phyloP scores from a whole-genome alignment of 805 yeast species.

The Isabelozyma rhagii region DNA sequence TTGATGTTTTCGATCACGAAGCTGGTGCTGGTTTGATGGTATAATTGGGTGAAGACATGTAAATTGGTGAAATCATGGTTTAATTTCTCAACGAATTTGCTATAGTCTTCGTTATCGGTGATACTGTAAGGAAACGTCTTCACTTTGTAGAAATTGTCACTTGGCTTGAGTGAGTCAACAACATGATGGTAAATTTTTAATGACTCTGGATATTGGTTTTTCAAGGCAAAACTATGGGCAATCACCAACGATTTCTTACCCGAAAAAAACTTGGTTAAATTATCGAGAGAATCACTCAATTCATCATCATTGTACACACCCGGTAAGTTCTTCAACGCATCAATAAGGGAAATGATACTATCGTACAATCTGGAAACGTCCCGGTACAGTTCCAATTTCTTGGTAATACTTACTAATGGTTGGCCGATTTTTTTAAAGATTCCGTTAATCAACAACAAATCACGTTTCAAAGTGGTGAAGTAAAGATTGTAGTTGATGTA shows the following conservation, averaged over 20 bases:
- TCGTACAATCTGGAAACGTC: slow-evolving; percentile 51
- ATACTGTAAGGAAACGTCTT: slow-evolving; percentile 40
- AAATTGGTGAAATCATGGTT: slow-evolving; percentile 14
- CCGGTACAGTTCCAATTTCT: slow-evolving; percentile 26
- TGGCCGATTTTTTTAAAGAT: slow-evolving; percentile 13
- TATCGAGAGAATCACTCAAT: slow-evolving; percentile 50
- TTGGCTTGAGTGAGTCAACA: slow-evolving; percentile 4
- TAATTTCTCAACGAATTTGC: slow-evolving; percentile 16
- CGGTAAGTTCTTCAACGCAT: slow-evolving; percentile 72
- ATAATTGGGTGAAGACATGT: slow-evolving; percentile 44
- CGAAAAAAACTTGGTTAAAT: slow-evolving; percentile 47
- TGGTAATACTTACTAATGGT: slow-evolving; percentile 11
- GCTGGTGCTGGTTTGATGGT: slow-evolving; percentile 5
- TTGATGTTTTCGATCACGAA: slow-evolving; percentile 46
- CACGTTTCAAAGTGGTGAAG: slow-evolving; percentile 71
- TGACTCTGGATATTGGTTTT: slow-evolving; percentile 43
- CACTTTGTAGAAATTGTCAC: slow-evolving; percentile 24
- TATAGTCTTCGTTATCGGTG: slow-evolving; percentile 33
- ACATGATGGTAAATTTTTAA: slow-evolving; percentile 37
- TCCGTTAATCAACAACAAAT: slow-evolving; percentile 45
- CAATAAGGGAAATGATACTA: slow-evolving; percentile 49
- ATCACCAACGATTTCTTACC: slow-evolving; percentile 42
- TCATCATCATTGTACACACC: slow-evolving; percentile 89
- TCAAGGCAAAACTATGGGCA: slow-evolving; percentile 42
- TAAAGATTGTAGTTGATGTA: slow-evolving; percentile 68